A percentile compares a stretch with the other conserved stretches of the same genome.
These are phyloP conservation scores for Microdochium bolleyi DNA, from an alignment of 2,329 filamentous ascomycete species.

Conservation along the genomic window DNA sequence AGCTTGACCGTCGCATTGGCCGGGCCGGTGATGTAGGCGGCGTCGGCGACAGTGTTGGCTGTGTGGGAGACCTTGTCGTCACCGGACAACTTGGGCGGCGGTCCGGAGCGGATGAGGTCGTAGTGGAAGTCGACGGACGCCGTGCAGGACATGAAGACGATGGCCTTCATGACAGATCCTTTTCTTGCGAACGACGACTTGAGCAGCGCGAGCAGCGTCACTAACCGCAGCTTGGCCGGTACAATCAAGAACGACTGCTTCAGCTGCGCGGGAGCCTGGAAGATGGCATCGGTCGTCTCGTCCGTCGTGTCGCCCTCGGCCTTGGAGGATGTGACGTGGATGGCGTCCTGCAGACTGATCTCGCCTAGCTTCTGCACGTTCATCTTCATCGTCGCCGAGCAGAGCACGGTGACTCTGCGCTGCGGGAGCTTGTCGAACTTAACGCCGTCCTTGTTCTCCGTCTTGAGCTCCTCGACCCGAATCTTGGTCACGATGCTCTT, in stretches of 20 bases:
- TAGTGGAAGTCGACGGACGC: slow-evolving; percentile 98
- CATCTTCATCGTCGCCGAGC: slow-evolving; percentile 97
- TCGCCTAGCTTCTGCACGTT: slow-evolving; percentile 90
- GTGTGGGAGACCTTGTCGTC: slow-evolving; percentile 25
- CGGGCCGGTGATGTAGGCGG: slow-evolving; percentile 64
- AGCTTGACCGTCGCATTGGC: slow-evolving; percentile 68
- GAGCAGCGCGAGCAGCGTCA: slow-evolving; percentile 76
- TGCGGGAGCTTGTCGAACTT: slow-evolving; percentile 59
- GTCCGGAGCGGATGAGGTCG: slow-evolving; percentile 57
- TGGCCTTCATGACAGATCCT: slow-evolving; percentile 92
- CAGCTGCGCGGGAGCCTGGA: slow-evolving; percentile 81
- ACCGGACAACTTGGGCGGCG: slow-evolving; percentile 9
- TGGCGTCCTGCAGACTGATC: slow-evolving; percentile 88
- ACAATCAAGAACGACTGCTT: slow-evolving; percentile 87
- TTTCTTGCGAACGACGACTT: slow-evolving; percentile 82
- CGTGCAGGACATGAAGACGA: slow-evolving; percentile 93
- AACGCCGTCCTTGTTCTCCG: slow-evolving; percentile 50
- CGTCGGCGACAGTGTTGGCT: slow-evolving; percentile 57
- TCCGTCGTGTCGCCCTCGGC: slow-evolving; percentile 36
- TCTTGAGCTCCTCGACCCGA: slow-evolving; percentile 52
- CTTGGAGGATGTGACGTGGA: slow-evolving; percentile 69
- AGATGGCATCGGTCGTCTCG: slow-evolving; percentile 47
- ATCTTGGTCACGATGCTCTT: slow-evolving; percentile 78
- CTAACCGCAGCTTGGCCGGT: slow-evolving; percentile 82
- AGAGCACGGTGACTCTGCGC: slow-evolving; percentile 78